phyloP scores from a whole-genome alignment of 495 filamentous ascomycete species.

The Immersiella caudata region DNA sequence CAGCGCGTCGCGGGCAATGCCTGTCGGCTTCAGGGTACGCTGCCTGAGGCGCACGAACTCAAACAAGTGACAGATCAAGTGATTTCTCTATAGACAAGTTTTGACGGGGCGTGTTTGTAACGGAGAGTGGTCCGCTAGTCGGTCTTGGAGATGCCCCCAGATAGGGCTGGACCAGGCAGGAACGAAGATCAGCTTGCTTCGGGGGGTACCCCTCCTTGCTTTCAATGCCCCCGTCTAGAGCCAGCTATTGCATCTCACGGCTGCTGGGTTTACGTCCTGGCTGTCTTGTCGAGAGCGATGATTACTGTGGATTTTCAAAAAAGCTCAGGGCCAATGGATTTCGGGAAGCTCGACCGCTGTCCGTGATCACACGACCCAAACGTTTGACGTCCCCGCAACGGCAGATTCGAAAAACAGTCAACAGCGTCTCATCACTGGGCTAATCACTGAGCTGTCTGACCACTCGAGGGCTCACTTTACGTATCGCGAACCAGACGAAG shows the following conservation, averaged over 20 bases:
- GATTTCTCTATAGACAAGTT: not conserved
- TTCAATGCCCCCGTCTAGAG: not conserved
- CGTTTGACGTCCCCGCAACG: not conserved
- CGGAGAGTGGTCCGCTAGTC: not conserved
- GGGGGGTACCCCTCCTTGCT: too few relatives aligned
- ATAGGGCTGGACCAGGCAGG: not conserved
- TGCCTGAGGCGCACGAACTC: not conserved
- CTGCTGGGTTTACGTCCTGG: not conserved
- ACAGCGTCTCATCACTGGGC: not conserved
- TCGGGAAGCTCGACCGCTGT: not conserved
- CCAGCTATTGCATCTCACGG: not conserved
- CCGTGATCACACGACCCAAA: slow-evolving; percentile 6
- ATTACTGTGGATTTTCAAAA: not conserved
- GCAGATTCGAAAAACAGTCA: slow-evolving; percentile 24
- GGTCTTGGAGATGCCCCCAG: not conserved
- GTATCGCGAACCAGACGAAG: slow-evolving; percentile 11
- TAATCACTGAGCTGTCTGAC: not conserved
- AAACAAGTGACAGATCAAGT: not conserved
- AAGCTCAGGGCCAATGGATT: not conserved
- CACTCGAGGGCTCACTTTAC: not conserved
- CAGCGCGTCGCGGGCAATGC: not conserved
- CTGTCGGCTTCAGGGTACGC: not conserved
- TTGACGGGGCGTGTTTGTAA: not conserved
- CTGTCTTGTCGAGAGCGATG: not conserved
- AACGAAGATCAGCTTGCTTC: not conserved